phyloP scores from a whole-genome alignment of 129 eudicot genomes.

The Centaurea solstitialis region DNA sequence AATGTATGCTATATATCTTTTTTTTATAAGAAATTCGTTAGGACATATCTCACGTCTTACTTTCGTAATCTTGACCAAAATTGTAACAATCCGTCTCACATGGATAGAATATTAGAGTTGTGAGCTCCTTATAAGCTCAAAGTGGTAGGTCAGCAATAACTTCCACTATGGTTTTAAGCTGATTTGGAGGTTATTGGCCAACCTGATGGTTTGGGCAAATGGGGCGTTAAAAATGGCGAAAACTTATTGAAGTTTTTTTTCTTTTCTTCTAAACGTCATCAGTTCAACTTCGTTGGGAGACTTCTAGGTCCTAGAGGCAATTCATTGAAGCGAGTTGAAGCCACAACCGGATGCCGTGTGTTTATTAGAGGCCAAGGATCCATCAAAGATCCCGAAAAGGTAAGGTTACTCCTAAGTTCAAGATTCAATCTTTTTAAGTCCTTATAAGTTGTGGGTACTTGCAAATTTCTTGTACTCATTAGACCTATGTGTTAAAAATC shows the following conservation, averaged over 20 bases:
- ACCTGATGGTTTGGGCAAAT: background rate
- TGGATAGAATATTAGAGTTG: background rate
- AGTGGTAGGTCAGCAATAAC: background rate
- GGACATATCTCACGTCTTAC: background rate
- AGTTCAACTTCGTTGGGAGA: slow-evolving; percentile 84
- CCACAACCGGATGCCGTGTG: slow-evolving; percentile 73
- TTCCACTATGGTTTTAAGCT: background rate
- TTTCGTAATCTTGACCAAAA: slow-evolving; percentile 3
- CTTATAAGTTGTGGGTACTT: background rate
- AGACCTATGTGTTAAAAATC: background rate
- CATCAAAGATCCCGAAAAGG: slow-evolving; percentile 71
- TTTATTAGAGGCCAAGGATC: slow-evolving; percentile 83
- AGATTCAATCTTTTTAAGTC: background rate
- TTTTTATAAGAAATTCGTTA: background rate
- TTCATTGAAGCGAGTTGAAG: slow-evolving; percentile 80
- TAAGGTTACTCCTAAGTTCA: slow-evolving; percentile 1
- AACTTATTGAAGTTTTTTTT: background rate
- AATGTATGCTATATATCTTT: slow-evolving; percentile 52
- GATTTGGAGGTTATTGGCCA: background rate
- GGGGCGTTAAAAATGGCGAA: background rate
- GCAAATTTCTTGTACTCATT: background rate
- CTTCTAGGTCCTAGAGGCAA: slow-evolving; percentile 85
- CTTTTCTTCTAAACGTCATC: background rate
- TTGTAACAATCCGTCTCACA: background rate
- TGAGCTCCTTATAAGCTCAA: background rate